A percentile compares a stretch with the other conserved stretches of the same genome.
These are phyloP conservation scores for Umbelopsis isabellina DNA, from an alignment of 192 early-diverging fungal genomes.

Conservation along the genomic window DNA sequence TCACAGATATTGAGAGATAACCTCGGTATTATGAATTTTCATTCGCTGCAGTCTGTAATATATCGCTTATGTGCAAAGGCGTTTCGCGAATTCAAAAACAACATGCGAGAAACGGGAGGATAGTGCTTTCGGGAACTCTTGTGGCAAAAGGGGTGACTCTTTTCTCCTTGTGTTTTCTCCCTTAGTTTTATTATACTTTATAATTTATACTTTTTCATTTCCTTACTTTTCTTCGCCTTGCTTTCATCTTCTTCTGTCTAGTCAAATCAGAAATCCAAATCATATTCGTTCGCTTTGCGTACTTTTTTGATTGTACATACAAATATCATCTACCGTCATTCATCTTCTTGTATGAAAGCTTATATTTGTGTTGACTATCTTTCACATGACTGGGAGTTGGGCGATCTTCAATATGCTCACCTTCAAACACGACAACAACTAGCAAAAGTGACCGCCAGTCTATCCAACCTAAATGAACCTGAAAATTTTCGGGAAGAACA, in stretches of 20 bases:
- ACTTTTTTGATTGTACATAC: neutral
- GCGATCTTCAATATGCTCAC: constrained; percentile 20
- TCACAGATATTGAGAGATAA: no score
- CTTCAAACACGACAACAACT: constrained; percentile 19
- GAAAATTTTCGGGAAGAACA: constrained; percentile 1
- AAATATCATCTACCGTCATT: neutral
- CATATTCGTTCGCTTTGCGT: neutral
- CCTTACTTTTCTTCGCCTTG: neutral
- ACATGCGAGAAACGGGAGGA: neutral
- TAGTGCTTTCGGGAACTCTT: constrained; percentile 4
- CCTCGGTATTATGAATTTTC: no score
- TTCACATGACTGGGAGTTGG: constrained; percentile 27
- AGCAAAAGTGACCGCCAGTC: neutral
- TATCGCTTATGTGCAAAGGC: neutral
- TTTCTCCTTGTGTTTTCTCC: neutral
- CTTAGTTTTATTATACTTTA: neutral
- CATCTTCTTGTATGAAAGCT: neutral
- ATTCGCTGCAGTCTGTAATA: no score
- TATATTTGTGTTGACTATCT: constrained; percentile 28
- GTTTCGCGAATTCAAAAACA: neutral
- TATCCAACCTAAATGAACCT: neutral
- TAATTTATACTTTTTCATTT: neutral
- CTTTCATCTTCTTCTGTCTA: neutral
- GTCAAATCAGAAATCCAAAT: neutral
- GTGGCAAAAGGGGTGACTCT: constrained; percentile 18